Percentiles rank a stretch among this genome's conserved stretches.
Conservation (phyloP, 192 early-diverging fungal species). For the Linnemannia exigua region DNA sequence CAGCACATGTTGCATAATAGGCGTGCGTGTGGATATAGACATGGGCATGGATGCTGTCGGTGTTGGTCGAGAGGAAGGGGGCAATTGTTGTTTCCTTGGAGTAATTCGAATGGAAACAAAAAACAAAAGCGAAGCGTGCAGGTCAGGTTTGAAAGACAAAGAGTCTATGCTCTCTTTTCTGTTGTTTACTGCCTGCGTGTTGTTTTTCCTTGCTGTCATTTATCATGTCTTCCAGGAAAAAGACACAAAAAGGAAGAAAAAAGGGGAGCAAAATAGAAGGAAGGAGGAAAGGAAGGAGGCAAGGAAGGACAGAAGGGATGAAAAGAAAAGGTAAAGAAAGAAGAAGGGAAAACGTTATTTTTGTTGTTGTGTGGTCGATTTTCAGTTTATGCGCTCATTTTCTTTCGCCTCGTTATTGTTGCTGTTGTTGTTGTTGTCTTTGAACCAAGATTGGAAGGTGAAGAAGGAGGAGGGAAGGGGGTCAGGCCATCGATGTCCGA, state of each 20-base stretch:
- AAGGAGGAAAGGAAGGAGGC: not conserved
- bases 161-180: not conserved
- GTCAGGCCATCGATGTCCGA: not conserved
- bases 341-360: not conserved
- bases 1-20: not conserved
- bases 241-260: not conserved
- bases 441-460: not conserved
- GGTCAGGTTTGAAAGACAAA: not conserved
- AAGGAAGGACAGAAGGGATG: not conserved
- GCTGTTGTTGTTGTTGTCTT: not conserved
- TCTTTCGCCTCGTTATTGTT: constrained; percentile 3
- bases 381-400: constrained; percentile 1
- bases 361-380: not conserved
- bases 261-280: not conserved
- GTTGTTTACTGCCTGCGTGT: not conserved
- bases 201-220: not conserved
- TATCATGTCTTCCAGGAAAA: not conserved
- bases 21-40: not conserved
- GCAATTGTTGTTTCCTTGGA: not conserved
- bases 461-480: not conserved
- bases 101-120: not conserved
- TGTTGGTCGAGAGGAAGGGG: not conserved
- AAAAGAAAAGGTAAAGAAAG: not conserved
- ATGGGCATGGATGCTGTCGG: not conserved
- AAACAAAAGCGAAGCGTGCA: not conserved